phyloP scores from a whole-genome alignment of 495 filamentous ascomycete species.

The Trypethelium eluteriae region DNA sequence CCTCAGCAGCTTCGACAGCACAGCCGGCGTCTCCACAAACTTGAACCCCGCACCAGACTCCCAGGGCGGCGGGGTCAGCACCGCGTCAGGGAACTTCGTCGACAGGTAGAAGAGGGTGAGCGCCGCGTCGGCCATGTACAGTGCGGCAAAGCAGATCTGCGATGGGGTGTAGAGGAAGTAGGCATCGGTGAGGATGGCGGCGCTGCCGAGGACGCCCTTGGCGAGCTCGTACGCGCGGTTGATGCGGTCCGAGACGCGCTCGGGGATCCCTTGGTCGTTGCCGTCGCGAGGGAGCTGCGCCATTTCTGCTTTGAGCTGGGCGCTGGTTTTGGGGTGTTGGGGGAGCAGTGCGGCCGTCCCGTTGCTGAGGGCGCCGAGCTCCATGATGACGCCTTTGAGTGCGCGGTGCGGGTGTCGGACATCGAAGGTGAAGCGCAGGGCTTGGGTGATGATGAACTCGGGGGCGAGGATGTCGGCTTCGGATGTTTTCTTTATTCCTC shows the following conservation, averaged over 20 bases:
- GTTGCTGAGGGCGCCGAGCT: conserved; percentile 57
- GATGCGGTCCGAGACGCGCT: conserved; percentile 44
- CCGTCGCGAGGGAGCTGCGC: conserved; percentile 22
- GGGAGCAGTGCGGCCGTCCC: conserved; percentile 43
- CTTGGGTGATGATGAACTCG: conserved; percentile 86
- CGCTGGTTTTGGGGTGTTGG: conserved; percentile 33
- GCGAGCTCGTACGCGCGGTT: conserved; percentile 61
- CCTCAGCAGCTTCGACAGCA: conserved; percentile 35
- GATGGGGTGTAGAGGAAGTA: conserved; percentile 95
- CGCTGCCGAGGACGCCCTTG: conserved; percentile 63
- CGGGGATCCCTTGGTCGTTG: conserved; percentile 11
- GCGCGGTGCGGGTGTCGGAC: conserved; percentile 86
- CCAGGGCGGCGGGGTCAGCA: conserved; percentile 19
- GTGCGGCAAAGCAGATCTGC: conserved; percentile 80
- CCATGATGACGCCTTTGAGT: conserved; percentile 77
- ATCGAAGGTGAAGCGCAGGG: conserved; percentile 87
- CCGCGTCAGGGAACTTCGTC: conserved; percentile 50
- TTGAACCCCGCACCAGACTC: conserved; percentile 45
- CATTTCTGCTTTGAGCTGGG: conserved; percentile 36
- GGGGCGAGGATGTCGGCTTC: conserved; percentile 75
- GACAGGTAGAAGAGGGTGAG: conserved; percentile 65
- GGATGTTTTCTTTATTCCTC: conserved; percentile 54
- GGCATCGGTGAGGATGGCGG: conserved; percentile 77
- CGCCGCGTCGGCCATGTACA: conserved; percentile 65
- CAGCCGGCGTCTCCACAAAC: conserved; percentile 15